Conservation (phyloP, 192 early-diverging fungal species). For the Coemansia sp. region DNA sequence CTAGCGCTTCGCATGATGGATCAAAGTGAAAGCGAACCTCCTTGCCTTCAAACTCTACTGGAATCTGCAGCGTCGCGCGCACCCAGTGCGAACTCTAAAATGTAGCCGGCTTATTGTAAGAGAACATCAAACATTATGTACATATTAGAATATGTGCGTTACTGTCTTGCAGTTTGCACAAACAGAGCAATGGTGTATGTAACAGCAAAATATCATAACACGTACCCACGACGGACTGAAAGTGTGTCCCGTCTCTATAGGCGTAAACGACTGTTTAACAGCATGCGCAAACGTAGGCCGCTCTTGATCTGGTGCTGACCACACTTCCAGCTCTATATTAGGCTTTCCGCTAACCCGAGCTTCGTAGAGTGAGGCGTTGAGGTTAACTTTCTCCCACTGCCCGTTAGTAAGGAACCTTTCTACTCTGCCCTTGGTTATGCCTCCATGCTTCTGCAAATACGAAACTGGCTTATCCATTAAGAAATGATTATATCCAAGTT, state of each 20-base stretch:
- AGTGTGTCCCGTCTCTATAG: conserved; percentile 66
- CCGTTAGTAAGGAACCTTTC: conserved; percentile 67
- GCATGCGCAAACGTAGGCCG: conserved; percentile 55
- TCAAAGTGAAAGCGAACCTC: conserved; percentile 88
- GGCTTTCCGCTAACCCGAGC: conserved; percentile 38
- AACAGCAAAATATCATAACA: neutral
- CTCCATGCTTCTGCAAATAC: conserved; percentile 63
- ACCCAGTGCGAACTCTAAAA: conserved; percentile 70
- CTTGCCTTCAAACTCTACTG: conserved; percentile 60
- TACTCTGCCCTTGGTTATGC: conserved; percentile 73
- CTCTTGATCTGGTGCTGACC: conserved; percentile 53
- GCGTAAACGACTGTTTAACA: conserved; percentile 62
- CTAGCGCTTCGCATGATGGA: conserved; percentile 80
- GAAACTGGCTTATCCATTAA: conserved; percentile 43
- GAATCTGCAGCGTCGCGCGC: conserved; percentile 69
- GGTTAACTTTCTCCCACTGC: conserved; percentile 70
- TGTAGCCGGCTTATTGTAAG: neutral
- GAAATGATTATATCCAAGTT: neutral
- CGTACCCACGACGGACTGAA: conserved; percentile 82
- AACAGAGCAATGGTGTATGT: neutral
- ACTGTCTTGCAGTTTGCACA: neutral
- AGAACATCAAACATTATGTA: neutral
- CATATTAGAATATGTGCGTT: neutral
- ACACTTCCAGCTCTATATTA: conserved; percentile 57
- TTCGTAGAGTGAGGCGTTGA: conserved; percentile 57